These are phyloP conservation scores for Zanthoxylum bungeanum DNA, from an alignment of 345 rosid species.

Conservation along the genomic window DNA sequence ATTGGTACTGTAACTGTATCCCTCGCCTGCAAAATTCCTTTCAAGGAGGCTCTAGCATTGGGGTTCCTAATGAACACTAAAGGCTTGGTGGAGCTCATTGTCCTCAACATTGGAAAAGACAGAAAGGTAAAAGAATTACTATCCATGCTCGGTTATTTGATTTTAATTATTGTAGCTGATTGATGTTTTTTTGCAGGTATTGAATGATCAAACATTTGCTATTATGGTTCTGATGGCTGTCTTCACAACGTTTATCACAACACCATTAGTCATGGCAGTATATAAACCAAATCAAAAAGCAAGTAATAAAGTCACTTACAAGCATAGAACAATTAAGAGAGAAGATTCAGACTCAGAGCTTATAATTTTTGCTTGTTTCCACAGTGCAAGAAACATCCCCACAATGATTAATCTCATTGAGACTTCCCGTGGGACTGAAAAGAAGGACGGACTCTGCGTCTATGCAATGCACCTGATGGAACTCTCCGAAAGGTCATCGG, in stretches of 20 bases:
- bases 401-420: conserved; percentile 68
- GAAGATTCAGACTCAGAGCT: conserved; percentile 39
- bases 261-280: conserved; percentile 62
- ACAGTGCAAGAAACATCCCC: conserved; percentile 49
- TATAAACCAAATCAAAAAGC: conserved; percentile 53
- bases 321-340: conserved; percentile 46
- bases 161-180: not conserved
- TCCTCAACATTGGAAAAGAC: conserved; percentile 81
- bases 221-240: conserved; percentile 82
- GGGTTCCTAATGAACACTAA: conserved; percentile 83
- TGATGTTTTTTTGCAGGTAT: conserved; percentile 40
- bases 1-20: conserved; percentile 59
- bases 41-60: conserved; percentile 50
- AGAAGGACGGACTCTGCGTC: conserved; percentile 62
- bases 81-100: conserved; percentile 87
- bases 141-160: not conserved
- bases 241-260: conserved; percentile 74
- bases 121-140: conserved; percentile 42
- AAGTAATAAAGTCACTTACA: conserved; percentile 36
- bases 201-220: conserved; percentile 78
- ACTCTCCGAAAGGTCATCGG: conserved; percentile 83
- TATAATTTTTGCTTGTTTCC: conserved; percentile 58
- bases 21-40: conserved; percentile 42
- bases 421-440: conserved; percentile 76
- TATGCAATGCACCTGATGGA: conserved; percentile 95